Conservation (phyloP, 805 yeast genomes). For the Wickerhamomyces tratensis region DNA sequence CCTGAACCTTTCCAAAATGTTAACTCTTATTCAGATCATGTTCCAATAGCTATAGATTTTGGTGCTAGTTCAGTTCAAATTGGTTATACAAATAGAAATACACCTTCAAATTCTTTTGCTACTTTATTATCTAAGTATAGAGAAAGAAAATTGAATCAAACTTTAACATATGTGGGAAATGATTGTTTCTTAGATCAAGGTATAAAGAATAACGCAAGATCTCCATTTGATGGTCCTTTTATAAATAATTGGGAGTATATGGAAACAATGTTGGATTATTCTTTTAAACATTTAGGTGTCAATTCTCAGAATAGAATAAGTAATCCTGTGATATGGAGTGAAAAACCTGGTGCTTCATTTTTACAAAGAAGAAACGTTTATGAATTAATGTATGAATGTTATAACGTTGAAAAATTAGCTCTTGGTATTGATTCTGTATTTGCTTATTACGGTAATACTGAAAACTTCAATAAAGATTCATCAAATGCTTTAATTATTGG, state of each 20-base stretch:
- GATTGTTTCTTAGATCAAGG: conserved; percentile 69
- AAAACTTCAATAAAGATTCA: conserved; percentile 7
- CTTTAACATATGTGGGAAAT: conserved; percentile 71
- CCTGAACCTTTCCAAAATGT: conserved; percentile 34
- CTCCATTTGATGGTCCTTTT: conserved; percentile 83
- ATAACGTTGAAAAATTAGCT: conserved; percentile 61
- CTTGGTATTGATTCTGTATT: conserved; percentile 81
- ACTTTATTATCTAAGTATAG: conserved; percentile 62
- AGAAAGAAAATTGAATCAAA: conserved; percentile 58
- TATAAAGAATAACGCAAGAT: conserved; percentile 54
- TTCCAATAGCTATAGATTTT: conserved; percentile 84
- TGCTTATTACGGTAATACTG: conserved; percentile 59
- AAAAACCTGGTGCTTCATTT: conserved; percentile 60
- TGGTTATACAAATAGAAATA: conserved; percentile 39
- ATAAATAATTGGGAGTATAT: conserved; percentile 89
- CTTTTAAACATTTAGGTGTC: conserved; percentile 73
- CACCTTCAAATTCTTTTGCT: conserved; percentile 61
- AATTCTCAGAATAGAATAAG: conserved; percentile 38
- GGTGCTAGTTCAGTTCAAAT: conserved; percentile 57
- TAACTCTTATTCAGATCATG: conserved; percentile 35
- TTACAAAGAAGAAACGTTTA: conserved; percentile 67
- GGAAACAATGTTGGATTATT: conserved; percentile 76
- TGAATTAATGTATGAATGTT: conserved; percentile 80
- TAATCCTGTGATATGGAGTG: conserved; percentile 77
- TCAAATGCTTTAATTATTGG: conserved; percentile 67